Evolutionary conservation across 2,329 filamentous ascomycete species (phyloP), one percentile per base, ranked within the genome.

Genomic region (Sporothrix pallida): DNA sequence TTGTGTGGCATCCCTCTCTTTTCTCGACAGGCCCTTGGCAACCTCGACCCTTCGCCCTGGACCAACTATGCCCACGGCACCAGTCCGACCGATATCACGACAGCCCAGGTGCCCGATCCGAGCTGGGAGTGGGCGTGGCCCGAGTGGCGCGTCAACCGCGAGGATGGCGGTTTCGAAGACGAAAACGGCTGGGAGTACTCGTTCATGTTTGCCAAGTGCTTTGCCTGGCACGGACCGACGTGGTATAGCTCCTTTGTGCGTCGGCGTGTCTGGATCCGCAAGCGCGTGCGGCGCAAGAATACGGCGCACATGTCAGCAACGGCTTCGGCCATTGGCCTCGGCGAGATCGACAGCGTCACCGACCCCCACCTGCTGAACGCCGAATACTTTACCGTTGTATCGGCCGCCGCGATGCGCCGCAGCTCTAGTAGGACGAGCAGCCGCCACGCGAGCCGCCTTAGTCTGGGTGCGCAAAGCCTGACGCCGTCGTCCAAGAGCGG

Each of bases 191-290:
- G 96, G 96, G 92, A 97, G 80, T 99, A 99, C 82, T 96, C 93
- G 17, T 94, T 98, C 80, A 91, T 93, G 77, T 99, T 98, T 80
- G 85, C 86, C 76, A 89, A 87, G 75, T 85, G 83, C 58, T 94
- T 92, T 77, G 89, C 90, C 2, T 99, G 96, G 96, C 96, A 99
- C 81, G 91, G 91, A 2, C 92, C 93, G 20, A 92, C 90, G 37
- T 98, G 95, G 95, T 97, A 94, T 82, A 95, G 95, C 81, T 97
- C 94, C 0, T 99, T 95, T 80, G 96, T 98, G n/a, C 88, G 96
- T 50, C 87, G 96, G 77, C 88, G 96, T 75, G 90, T 93, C 26
- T 99, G 96, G 96, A 89, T 95, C 72, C 87, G 96, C 60, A 92
- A 93, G 81, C 87, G 96, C 48, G 87, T 92, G 71, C 93, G 92